Evolutionary conservation across 1,284 basidiomycete genomes (phyloP).

Genomic region (Ceratobasidium sp.): DNA sequence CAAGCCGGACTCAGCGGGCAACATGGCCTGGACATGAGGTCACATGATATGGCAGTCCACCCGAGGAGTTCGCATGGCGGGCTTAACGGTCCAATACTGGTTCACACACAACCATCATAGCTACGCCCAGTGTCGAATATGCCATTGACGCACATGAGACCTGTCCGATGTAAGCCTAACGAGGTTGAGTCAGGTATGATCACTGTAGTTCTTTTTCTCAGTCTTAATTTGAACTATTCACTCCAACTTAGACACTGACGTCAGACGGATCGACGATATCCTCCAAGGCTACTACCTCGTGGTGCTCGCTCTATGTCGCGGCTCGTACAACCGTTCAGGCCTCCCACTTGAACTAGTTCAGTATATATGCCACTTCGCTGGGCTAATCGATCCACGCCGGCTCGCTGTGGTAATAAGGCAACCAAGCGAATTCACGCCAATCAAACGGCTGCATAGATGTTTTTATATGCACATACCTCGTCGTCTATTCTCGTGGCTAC

Average conservation of each 20-base stretch:
- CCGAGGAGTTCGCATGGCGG: neutral
- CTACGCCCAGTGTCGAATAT: neutral
- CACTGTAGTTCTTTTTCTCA: neutral
- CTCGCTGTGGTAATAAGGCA: neutral
- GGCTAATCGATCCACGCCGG: neutral
- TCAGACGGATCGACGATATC: neutral
- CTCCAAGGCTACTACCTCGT: constrained; percentile 10
- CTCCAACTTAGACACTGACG: neutral
- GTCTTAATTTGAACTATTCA: neutral
- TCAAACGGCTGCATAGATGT: neutral
- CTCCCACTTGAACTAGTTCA: constrained; percentile 16
- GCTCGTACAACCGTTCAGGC: neutral
- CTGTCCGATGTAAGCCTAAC: neutral
- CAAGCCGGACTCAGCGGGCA: too few species aligned
- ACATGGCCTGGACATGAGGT: neutral
- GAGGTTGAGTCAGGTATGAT: neutral
- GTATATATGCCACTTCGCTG: neutral
- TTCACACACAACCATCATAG: too few species aligned
- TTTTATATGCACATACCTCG: constrained; percentile 2
- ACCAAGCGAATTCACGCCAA: neutral
- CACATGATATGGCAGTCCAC: neutral
- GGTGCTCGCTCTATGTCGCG: neutral
- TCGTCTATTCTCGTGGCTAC: neutral
- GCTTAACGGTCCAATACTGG: neutral
- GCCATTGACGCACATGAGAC: neutral